Evolutionary conservation across 1,284 basidiomycete genomes (phyloP), one percentile per base, ranked within the genome.

Genomic region (Pseudozyma pruni): DNA sequence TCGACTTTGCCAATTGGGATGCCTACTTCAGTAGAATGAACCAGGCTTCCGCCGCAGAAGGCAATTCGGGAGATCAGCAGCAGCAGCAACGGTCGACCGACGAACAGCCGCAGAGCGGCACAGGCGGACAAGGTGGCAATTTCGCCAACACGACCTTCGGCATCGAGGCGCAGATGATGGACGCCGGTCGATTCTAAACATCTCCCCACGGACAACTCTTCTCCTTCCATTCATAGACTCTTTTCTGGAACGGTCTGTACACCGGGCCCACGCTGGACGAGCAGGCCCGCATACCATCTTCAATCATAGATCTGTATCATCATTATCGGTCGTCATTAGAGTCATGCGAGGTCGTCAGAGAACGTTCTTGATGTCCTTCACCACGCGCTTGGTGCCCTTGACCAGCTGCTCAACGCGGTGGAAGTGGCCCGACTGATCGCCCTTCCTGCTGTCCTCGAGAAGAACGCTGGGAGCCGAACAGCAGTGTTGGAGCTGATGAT

Each of bases 1-100:
- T 76, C 7, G 74, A 76, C 22, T 76, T 74, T 51, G 74, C 69
- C 25, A 68, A 61, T 16, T 76, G 67, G 71, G 74, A 74, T 32
- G 55, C 55, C 1, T 74, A 63, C 27, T 72, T 76, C 39, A 53
- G 45, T 32, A 29, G 52, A 4, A 53, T 60, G 22, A 47, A 50
- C 17, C 49, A 58, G 13, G 47, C 23, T 13, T 33, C 49, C 7
- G 31, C n/a, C n/a, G n/a, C n/a, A n/a, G n/a, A n/a, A n/a, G n/a
- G n/a, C n/a, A n/a, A n/a, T n/a, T n/a, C n/a, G 1, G 35, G 23
- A 2, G 53, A 27, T 3, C 37, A 14, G 9, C 38, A 27, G 2
- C 44, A 45, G 27, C 42, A 41, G 25, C 42, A 50, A 17, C 11
- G 35, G 14, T 13, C 38, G 39, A 29, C 35, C 16, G 37, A 32